phyloP scores from a whole-genome alignment of 2,329 filamentous ascomycete genomes.

The Didymella segeticola region DNA sequence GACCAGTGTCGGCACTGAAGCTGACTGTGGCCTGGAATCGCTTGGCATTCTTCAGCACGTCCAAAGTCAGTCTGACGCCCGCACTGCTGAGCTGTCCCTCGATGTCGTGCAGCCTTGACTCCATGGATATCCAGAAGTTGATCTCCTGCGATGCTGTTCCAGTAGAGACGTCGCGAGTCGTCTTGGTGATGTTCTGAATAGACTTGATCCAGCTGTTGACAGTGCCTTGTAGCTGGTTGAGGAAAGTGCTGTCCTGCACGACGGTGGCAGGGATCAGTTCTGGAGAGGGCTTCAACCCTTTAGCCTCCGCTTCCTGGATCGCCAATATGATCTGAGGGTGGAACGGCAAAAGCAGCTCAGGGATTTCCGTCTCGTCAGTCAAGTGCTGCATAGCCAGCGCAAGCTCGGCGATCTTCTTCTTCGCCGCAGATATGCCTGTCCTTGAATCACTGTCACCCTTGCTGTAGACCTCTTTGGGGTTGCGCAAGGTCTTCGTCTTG shows the following conservation, averaged over 20 bases:
- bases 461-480: conserved; percentile 61
- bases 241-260: conserved; percentile 87
- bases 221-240: conserved; percentile 90
- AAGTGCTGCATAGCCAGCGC: conserved; percentile 89
- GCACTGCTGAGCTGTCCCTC: conserved; percentile 87
- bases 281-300: conserved; percentile 72
- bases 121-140: conserved; percentile 99
- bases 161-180: conserved; percentile 80
- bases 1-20: conserved; percentile 91
- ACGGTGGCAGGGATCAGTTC: conserved; percentile 78
- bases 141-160: conserved; percentile 94
- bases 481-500: conserved; percentile 73
- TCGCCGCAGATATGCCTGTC: conserved; percentile 94
- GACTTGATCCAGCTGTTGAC: conserved; percentile 99
- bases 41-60: conserved; percentile 95
- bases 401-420: conserved; percentile 94
- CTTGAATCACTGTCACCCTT: conserved; percentile 87
- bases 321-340: conserved; percentile 88
- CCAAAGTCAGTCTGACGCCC: conserved; percentile 87
- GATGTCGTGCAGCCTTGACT: conserved; percentile 88
- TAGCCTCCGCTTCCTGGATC: conserved; percentile 75
- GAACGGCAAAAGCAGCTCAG: conserved; percentile 84
- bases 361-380: conserved; percentile 98
- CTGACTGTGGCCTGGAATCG: conserved; percentile 97
- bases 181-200: conserved; percentile 94